Base-by-base conservation (phyloP, 345 rosid genomes). In the Hibiscus tridactylites region DNA sequence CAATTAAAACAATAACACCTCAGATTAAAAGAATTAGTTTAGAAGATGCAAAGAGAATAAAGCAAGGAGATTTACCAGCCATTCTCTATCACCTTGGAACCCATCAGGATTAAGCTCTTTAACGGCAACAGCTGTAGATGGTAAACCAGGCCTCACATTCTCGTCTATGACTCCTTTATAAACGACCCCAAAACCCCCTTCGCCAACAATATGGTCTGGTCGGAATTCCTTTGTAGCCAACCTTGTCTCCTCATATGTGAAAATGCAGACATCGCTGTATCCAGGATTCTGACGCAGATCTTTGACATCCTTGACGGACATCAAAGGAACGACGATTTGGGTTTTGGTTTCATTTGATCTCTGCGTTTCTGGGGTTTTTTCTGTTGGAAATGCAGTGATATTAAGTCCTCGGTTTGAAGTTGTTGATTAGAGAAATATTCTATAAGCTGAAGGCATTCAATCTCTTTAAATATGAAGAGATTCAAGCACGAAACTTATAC, bases 101-200 rank as follows among this genome's bases (percentile, higher is more conserved):
- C 99, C 99, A 21, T 87, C 94, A 3, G 88, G 98, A 81, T 89
- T 89, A 74, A 96, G 94, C 83, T 92, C 90, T 85, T 96, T 96
- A 61, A 96, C 87, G 35, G 98, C 98, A 61, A 96, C 99, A 63
- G 73, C 61, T 0, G 87, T 85, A 50, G 90, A 81, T 62, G 77
- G 69, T 74, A 83, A 91, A 58, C 90, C 96, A 52, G 75, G 72
- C 78, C 94, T 86, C 54, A 89, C 83, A 47, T 53, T 82, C 58
- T 83, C 88, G 73, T 95, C 97, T 42, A 95, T 76, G 59, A 90
- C 82, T 64, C 97, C 99, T 80, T 88, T 95, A 56, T 92, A 92
- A 52, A 95, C 99, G 49, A 88, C 88, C 24, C 99, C 99, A 60
- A 95, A 95, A n/a, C 99, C 99, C 59, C 99, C 99, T 54, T 92